Conservation (phyloP, 495 filamentous ascomycete genomes). For the Hypoxylon subgilvum region DNA sequence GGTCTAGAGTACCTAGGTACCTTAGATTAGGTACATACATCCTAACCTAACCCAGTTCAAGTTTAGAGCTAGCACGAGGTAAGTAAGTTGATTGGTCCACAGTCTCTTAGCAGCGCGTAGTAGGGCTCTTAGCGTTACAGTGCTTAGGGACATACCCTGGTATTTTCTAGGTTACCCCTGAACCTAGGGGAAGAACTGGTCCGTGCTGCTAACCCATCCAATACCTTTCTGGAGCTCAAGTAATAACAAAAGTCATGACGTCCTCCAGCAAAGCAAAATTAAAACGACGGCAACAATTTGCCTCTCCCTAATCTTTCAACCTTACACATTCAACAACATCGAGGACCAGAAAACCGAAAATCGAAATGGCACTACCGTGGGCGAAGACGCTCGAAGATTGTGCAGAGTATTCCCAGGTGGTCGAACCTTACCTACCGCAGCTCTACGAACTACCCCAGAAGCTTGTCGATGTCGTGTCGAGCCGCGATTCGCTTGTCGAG, state of each 20-base stretch:
- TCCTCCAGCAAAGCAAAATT: conserved; percentile 11
- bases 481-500: conserved; percentile 58
- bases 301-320: not conserved
- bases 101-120: too few relatives aligned
- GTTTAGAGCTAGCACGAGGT: too few relatives aligned
- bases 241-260: conserved; percentile 27
- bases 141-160: too few relatives aligned
- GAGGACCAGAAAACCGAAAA: too few relatives aligned
- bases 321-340: too few relatives aligned
- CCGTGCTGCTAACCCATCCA: conserved; percentile 5
- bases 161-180: too few relatives aligned
- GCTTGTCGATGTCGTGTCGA: conserved; percentile 62
- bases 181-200: not conserved
- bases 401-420: conserved; percentile 71
- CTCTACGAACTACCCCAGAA: conserved; percentile 72
- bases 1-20: too few relatives aligned
- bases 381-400: conserved; percentile 73
- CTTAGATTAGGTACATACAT: too few relatives aligned
- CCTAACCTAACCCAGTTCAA: too few relatives aligned
- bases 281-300: not conserved
- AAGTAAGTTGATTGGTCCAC: too few relatives aligned
- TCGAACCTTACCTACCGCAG: conserved; percentile 78
- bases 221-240: not conserved
- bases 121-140: too few relatives aligned
- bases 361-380: conserved; percentile 69